Percentiles rank a stretch among this genome's conserved stretches.
These are phyloP conservation scores for Fusarium miscanthi DNA, from an alignment of 2,329 filamentous ascomycete species.

Conservation along the genomic window DNA sequence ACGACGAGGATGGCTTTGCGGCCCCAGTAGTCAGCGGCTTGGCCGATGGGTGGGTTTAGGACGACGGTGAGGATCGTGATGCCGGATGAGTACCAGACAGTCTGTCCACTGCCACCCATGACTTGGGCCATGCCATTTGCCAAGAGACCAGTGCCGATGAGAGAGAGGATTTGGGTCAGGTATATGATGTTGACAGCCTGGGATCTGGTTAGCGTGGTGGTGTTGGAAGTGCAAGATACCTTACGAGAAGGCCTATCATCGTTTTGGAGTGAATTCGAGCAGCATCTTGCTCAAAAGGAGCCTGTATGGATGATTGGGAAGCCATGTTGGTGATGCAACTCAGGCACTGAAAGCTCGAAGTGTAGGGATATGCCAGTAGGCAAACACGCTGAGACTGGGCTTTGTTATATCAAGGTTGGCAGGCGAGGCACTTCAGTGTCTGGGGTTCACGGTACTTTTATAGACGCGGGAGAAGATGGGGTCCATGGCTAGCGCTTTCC, in stretches of 20 bases:
- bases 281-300: not conserved
- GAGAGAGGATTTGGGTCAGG: not conserved
- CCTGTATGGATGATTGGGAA: not conserved
- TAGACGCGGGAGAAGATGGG: not conserved
- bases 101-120: not conserved
- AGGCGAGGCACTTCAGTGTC: not conserved
- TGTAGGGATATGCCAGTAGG: not conserved
- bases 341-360: not conserved
- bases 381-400: not conserved
- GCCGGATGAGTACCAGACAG: not conserved
- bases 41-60: not conserved
- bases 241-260: not conserved
- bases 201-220: not conserved
- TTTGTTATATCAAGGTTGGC: not conserved
- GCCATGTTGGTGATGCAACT: not conserved
- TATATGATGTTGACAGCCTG: not conserved
- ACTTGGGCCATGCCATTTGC: not conserved
- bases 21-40: not conserved
- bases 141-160: not conserved
- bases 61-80: not conserved
- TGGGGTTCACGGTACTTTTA: not conserved
- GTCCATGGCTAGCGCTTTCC: not conserved
- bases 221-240: rapidly evolving
- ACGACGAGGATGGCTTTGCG: not conserved
- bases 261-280: not conserved